Base-by-base conservation (phyloP, 2,329 filamentous ascomycete species). In the Trichophyton simii region DNA sequence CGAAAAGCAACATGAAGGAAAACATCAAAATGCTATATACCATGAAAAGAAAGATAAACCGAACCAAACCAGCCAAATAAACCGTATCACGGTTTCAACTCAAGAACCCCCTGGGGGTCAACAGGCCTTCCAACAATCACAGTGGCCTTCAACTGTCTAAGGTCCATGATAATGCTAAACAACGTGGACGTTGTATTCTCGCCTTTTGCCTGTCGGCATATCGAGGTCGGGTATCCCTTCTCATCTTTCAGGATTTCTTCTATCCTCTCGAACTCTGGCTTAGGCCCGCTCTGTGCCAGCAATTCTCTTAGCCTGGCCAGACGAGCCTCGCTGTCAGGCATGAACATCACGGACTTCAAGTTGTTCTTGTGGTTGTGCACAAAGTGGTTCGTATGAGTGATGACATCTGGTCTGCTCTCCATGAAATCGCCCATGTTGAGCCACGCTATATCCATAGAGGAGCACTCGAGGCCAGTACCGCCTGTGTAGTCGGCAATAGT, bases 381-480 rank as follows among this genome's bases (percentile, higher is more conserved):
- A 36, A 66, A 70, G 61, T 73, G 70, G 61, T 73, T 73, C 3
- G 70, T 70, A 62, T 73, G 71, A 5, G 66, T 67, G 5, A 68
- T 28, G 3, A 64, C 57, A 3, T 64, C 65, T 11, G 38, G 28
- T 44, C 59, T 46, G 48, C 57, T 58, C 18, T 61, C 61, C 7
- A 44, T 59, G 20, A 60, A 55, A 44, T 63, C 65, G 3, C 59
- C 61, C 64, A 64, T 63, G 34, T 63, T 34, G 18, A 65, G 44
- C 36, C 44, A 41, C 9, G 65, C 57, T 13, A 64, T 61, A 60
- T 71, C 70, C 2, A 63, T 50, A 48, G 63, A 62, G n/a, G 67
- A 70, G 57, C 77, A 83, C 66, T 84, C 82, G 5, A 83, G 64
- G 0, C 82, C 81, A 3, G 79, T 66, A 0, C 75, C 74, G 0